These are phyloP conservation scores for Microstegium vimineum DNA, from an alignment of 176 grass and related monocot genomes.

Conservation along the genomic window DNA sequence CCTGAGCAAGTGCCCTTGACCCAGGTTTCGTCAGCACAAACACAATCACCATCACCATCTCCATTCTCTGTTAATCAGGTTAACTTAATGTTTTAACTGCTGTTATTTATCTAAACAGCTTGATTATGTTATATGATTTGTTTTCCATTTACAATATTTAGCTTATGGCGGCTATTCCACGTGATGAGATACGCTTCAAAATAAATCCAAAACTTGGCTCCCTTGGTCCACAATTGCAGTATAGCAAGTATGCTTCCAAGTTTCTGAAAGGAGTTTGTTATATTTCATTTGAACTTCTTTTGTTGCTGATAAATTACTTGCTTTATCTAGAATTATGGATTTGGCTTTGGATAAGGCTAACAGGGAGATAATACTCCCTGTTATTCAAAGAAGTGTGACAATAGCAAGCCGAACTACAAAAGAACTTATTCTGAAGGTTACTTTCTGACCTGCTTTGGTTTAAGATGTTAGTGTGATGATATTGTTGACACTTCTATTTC, in stretches of 20 bases:
- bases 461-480: constrained; percentile 1
- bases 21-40: constrained; percentile 45
- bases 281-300: constrained; percentile 15
- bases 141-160: constrained; percentile 28
- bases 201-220: constrained; percentile 78
- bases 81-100: neutral
- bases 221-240: constrained; percentile 64
- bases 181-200: constrained; percentile 57
- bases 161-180: constrained; percentile 72
- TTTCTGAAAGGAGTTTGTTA: neutral
- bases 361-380: constrained; percentile 68
- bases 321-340: constrained; percentile 60
- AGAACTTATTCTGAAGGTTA: constrained; percentile 84
- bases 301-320: constrained; percentile 14
- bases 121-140: constrained; percentile 9
- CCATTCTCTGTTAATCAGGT: constrained; percentile 77
- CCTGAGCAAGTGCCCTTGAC: constrained; percentile 60
- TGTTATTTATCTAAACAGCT: constrained; percentile 4
- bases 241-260: constrained; percentile 44
- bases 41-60: constrained; percentile 57
- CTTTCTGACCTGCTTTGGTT: constrained; percentile 4
- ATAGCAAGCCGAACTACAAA: constrained; percentile 83
- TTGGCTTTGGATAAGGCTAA: constrained; percentile 72
- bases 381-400: constrained; percentile 84
- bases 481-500: constrained; percentile 4